Evolutionary conservation across 371 early-diverging fungal species (phyloP), one percentile per base, ranked within the genome.

Genomic region (Syncephalastrum monosporum): DNA sequence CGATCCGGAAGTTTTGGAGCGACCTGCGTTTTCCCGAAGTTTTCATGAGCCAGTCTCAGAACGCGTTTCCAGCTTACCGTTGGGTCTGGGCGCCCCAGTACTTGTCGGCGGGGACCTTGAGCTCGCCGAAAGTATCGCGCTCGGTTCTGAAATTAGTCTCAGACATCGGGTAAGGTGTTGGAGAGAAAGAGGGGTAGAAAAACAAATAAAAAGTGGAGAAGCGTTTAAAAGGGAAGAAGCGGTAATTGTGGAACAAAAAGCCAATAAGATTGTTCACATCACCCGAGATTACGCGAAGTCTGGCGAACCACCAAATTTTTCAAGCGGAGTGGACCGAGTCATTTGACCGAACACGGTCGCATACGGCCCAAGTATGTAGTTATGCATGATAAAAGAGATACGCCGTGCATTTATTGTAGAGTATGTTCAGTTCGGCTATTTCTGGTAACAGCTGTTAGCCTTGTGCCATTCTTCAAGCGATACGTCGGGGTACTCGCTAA

Each of bases 41-140:
- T 49, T 46, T 17, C 23, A 46, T 14, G 12, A 42, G 24, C 8
- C n/a, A 10, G 10, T 5, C 10, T 10, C 38, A 33, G 12, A 33
- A 12, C 38, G 38, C 12, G 38, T 33, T 33, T 10, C 10, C 0
- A 10, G 2, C 17, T 42, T 69, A 85, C 83, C 94, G 84, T 69
- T 92, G 92, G 10, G 95, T 94, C 72, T 94, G 95, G 48, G 92
- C 91, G 53, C 94, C 95, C 85, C 90, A 94, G 76, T 92, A 92
- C 66, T 74, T 83, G 64, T 94, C 91, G 13, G 87, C 77, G 33
- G 95, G 95, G 4, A 94, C 95, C 57, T 88, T 74, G 49, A 94
- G 74, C 59, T 89, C 89, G 50, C 95, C 95, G 81, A 94, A 91
- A 21, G 94, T 90, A 68, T 94, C 95, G 24, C 77, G 75, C 69